Conservation (phyloP, 73 alveolate genomes). For the Tetrahymena elliotti region DNA sequence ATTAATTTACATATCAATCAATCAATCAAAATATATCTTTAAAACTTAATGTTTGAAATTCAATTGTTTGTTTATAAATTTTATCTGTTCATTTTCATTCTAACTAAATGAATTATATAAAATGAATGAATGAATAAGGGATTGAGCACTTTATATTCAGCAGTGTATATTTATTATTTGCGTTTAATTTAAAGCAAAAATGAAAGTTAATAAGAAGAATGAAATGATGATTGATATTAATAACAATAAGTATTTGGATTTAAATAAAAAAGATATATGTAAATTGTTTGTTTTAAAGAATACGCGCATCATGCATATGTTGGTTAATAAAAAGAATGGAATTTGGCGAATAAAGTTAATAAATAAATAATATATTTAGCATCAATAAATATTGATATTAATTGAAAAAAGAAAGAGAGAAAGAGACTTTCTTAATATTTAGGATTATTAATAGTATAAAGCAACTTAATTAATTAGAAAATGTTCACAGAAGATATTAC, state of each 20-base stretch:
- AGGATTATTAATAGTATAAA: not conserved
- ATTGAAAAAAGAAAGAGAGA: not conserved
- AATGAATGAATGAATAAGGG: too few species aligned
- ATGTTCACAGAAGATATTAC: constrained; percentile 39
- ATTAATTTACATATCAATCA: not conserved
- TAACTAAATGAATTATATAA: too few species aligned
- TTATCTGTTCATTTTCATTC: too few species aligned
- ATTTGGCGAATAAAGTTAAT: not conserved
- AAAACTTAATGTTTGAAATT: too few species aligned
- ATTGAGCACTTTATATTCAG: too few species aligned
- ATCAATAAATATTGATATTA: not conserved
- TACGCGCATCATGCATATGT: too few species aligned
- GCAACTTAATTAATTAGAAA: not conserved
- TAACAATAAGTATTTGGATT: not conserved
- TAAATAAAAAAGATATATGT: not conserved
- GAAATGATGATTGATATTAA: too few species aligned
- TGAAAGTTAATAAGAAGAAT: not conserved
- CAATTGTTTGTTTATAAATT: not conserved
- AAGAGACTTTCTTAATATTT: not conserved
- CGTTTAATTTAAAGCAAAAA: not conserved
- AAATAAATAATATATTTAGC: not conserved
- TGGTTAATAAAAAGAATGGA: not conserved
- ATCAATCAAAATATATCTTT: not conserved
- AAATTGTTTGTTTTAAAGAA: too few species aligned
- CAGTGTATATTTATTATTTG: too few species aligned